Evolutionary conservation across 192 early-diverging fungal genomes (phyloP), one percentile per base, ranked within the genome.

Genomic region (Haplosporangium gracile): DNA sequence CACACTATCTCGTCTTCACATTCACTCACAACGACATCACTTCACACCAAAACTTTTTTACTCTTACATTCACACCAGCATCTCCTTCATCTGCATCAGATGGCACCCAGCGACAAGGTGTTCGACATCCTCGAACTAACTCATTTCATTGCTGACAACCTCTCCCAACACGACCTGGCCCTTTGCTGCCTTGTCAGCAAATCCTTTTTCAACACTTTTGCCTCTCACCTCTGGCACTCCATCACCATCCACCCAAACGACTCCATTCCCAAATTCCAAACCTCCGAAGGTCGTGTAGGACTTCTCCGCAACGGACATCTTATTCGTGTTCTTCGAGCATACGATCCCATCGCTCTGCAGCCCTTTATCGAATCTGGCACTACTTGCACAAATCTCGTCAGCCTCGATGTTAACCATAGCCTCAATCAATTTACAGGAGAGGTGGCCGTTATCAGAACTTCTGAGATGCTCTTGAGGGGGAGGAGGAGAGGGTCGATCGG

Each of bases 61-160:
- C 16, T 49, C 16, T 49, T 49, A 16, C 47, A 16, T 49, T 49
- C 47, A 49, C 47, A 49, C 47, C 13, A 18, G 16, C 15, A 16
- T 11, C 16, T 49, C 47, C 47, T 2, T 49, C 47, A 43, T 10
- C 0, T 49, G 11, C 47, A 18, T 49, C 47, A 1, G 47, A 49
- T 49, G 55, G 20, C 55, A 57, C 22, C 22, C 55, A 57, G 24
- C 55, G 18, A 20, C 55, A 57, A 57, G 7, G 6, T 57, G 1
- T 57, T 57, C 55, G 55, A 57, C 55, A 57, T 57, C 24, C 20
- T 57, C 55, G 55, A 57, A 57, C 55, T 57, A 57, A n/a, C 55
- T 2, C 6, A 8, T 4, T 7, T 8, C 24, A n/a, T 57, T 5
- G 55, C 55, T 7, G 55, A 57, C 24, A 57, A n/a, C 24, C 55